phyloP scores from a whole-genome alignment of 352 stramenopile genomes.

The Phytophthora citricola region DNA sequence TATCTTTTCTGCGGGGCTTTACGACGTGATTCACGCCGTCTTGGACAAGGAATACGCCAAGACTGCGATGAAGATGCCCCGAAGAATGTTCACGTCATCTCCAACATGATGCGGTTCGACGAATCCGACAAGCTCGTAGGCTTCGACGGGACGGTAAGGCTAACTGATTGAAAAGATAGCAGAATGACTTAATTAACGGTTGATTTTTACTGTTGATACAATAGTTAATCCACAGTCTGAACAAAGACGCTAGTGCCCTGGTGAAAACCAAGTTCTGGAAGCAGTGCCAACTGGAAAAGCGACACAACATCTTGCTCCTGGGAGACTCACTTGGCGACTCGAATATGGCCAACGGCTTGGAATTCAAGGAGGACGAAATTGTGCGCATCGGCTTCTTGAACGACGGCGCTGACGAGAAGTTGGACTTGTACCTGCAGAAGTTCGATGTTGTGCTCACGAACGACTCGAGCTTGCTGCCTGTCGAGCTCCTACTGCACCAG shows the following conservation, averaged over 20 bases:
- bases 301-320: conserved; percentile 77
- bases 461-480: conserved; percentile 65
- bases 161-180: not conserved
- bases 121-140: conserved; percentile 44
- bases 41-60: conserved; percentile 70
- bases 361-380: conserved; percentile 67
- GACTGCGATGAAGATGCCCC: conserved; percentile 34
- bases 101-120: conserved; percentile 86
- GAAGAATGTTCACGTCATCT: conserved; percentile 79
- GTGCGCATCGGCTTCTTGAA: conserved; percentile 79
- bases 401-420: conserved; percentile 53
- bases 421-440: conserved; percentile 64
- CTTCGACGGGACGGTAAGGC: conserved; percentile 60
- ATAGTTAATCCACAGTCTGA: conserved; percentile 80
- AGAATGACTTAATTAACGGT: not conserved
- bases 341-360: conserved; percentile 72
- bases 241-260: conserved; percentile 81
- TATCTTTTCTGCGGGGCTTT: conserved; percentile 77
- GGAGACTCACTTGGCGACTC: conserved; percentile 76
- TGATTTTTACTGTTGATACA: conserved; percentile 10
- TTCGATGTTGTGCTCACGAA: conserved; percentile 86
- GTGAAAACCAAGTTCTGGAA: conserved; percentile 73
- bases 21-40: conserved; percentile 85
- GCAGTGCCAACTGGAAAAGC: conserved; percentile 73
- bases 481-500: conserved; percentile 70